phyloP scores from a whole-genome alignment of 352 stramenopile species.

The Hyaloperonospora brassicae region DNA sequence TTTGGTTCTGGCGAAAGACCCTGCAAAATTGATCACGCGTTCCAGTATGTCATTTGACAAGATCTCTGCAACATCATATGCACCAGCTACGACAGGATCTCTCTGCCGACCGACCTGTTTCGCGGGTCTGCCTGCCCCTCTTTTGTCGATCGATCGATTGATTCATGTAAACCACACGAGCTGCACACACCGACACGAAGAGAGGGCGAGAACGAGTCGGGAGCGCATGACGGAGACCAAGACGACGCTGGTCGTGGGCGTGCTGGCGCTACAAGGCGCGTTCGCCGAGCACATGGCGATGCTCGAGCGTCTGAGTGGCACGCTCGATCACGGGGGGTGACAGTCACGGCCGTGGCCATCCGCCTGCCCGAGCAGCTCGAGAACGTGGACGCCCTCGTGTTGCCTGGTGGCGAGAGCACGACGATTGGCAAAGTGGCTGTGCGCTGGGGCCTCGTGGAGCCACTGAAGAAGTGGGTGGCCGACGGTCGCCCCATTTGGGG shows the following conservation, averaged over 20 bases:
- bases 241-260: constrained; percentile 54
- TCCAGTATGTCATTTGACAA: not conserved
- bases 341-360: constrained; percentile 57
- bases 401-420: constrained; percentile 93
- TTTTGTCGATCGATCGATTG: too few relatives aligned
- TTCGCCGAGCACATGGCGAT: constrained; percentile 89
- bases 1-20: not conserved
- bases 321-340: constrained; percentile 23
- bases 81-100: too few relatives aligned
- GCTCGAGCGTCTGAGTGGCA: constrained; percentile 43
- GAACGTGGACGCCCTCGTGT: constrained; percentile 86
- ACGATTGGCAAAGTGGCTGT: constrained; percentile 91
- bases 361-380: constrained; percentile 74
- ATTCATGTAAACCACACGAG: too few relatives aligned
- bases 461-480: constrained; percentile 71
- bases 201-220: not conserved
- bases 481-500: constrained; percentile 87
- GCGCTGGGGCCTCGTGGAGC: constrained; percentile 68
- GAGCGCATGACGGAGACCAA: constrained; percentile 8
- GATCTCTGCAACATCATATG: constrained; percentile 1
- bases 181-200: not conserved
- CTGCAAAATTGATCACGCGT: not conserved
- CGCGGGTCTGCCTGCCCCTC: too few relatives aligned
- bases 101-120: too few relatives aligned
- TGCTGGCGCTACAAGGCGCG: constrained; percentile 86